Evolutionary conservation across 306 rosid species (phyloP), one percentile per base, ranked within the genome.

Genomic region (Vigna radiata): DNA sequence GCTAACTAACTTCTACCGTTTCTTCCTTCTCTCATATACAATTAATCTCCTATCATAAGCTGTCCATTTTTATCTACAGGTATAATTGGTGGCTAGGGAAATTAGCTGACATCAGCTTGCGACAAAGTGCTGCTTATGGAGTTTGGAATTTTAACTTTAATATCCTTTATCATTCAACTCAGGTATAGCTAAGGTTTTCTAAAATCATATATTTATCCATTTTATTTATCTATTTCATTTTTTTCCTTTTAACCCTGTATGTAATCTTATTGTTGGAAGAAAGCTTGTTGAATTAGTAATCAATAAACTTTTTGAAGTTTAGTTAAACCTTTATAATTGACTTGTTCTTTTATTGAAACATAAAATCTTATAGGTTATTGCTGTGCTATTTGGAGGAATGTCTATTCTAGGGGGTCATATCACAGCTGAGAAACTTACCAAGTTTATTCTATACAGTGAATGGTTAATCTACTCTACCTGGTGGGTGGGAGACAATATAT

Each of bases 401-500:
- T 89, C 87, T 82, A 95, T 95, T 85, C 97, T 92, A 56, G 88
- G 89, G 19, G 98, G 97, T 82, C 92, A 83, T 78, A 86, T 88
- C 65, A 89, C 98, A 50, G 93, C 97, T 31, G 97, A 95, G 88
- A 89, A 90, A 86, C 96, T 95, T 75, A 95, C 98, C 6, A 95
- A 95, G 86, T 92, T 92, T 79, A 87, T 95, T 82, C 85, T 92
- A 77, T 95, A 95, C 84, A 90, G 98, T 55, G 97, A 95, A 90
- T 90, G 96, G 97, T 71, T 95, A 63, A 92, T 95, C 87, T 90
- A 85, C 86, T 89, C 98, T 89, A 95, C 97, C 78, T 95, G 97
- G 98, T 92, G 91, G 97, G 97, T 95, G 63, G 98, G 98, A 56
- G 97, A 95, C 87, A 90, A 89, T 83, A 33, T 95, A 79, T 95